Base-by-base conservation (phyloP, 2,329 filamentous ascomycete genomes). In the Bipolaris zeicola region DNA sequence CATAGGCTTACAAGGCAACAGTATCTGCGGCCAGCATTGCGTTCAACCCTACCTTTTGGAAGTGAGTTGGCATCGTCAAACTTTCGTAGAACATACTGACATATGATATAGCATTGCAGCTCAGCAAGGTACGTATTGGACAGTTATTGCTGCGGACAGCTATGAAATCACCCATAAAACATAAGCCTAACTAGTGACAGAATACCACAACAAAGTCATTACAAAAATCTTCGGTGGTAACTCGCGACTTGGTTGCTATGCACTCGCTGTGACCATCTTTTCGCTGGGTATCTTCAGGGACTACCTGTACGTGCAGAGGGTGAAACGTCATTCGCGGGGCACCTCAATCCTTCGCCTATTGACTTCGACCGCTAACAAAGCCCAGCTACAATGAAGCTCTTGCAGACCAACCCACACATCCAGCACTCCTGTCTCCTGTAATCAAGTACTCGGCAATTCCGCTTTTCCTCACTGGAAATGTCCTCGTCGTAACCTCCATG, bases 21-120 rank as follows among this genome's bases (percentile, higher is more conserved):
- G 93, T 95, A 66, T 91, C 92, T 66, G 90, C 88, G 45, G 83
- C 82, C 53, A 85, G 90, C 50, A 96, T 99, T 78, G 84, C 89
- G 46, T 98, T 99, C 80, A 99, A 99, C 79, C 95, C 95, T 20
- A 89, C 95, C n/a, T 98, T 97, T 79, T 99, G 95, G 95, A 99
- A 99, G 93, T 96, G 84, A 82, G 58, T 62, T 42, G 37, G 41
- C 37, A 34, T 49, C 0, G 1, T 4, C 18, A 54, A 18, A 1
- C 5, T 7, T 22, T n/a, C 16, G 3, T 16, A 10, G 2, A 18
- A 2, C 16, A 4, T 31, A 48, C 58, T 66, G 34, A 66, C 45
- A 8, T 2, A 10, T 3, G 22, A 42, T 62, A 31, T 66, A 96
- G 91, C 77, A 90, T 92, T 70, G 87, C 92, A 66, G 92, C 92